Percentiles rank a stretch among this genome's conserved stretches.
Evolutionary conservation across 345 rosid species (phyloP).

Genomic region (Kandelia obovata): DNA sequence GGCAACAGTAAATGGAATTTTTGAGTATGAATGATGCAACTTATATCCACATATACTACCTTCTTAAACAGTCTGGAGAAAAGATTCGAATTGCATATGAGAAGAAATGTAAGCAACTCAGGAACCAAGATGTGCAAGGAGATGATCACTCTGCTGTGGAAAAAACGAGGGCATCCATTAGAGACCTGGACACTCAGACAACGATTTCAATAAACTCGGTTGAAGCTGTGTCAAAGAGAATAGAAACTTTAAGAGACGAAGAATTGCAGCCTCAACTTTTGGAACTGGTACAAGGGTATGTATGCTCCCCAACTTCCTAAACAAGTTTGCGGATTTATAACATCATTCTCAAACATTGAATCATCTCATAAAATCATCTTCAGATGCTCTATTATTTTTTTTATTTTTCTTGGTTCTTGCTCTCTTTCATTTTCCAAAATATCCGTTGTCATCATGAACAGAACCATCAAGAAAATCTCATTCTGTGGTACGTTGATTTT

Average conservation of each 20-base stretch:
- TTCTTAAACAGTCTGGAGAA: conserved; percentile 64
- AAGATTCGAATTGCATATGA: conserved; percentile 67
- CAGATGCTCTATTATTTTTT: not conserved
- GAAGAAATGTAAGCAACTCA: conserved; percentile 64
- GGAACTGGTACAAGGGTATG: conserved; percentile 83
- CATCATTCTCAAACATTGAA: not conserved
- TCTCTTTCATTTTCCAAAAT: too few species aligned
- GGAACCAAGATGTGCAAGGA: conserved; percentile 78
- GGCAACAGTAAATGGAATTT: too few species aligned
- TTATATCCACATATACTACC: not conserved
- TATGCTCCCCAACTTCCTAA: not conserved
- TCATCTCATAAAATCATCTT: not conserved
- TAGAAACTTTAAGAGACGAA: conserved; percentile 82
- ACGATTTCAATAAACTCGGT: conserved; percentile 79
- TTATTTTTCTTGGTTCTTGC: not conserved
- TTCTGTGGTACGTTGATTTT: too few species aligned
- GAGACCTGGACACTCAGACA: conserved; percentile 78
- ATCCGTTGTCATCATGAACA: too few species aligned
- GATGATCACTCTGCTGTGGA: conserved; percentile 55
- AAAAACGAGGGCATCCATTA: conserved; percentile 64
- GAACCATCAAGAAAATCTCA: too few species aligned
- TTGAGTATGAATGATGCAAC: not conserved
- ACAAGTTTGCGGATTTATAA: not conserved
- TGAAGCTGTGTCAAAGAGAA: conserved; percentile 79
- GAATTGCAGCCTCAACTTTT: conserved; percentile 92